Evolutionary conservation across 163 green algal genomes (phyloP).

Genomic region (Chlorella variabilis): DNA sequence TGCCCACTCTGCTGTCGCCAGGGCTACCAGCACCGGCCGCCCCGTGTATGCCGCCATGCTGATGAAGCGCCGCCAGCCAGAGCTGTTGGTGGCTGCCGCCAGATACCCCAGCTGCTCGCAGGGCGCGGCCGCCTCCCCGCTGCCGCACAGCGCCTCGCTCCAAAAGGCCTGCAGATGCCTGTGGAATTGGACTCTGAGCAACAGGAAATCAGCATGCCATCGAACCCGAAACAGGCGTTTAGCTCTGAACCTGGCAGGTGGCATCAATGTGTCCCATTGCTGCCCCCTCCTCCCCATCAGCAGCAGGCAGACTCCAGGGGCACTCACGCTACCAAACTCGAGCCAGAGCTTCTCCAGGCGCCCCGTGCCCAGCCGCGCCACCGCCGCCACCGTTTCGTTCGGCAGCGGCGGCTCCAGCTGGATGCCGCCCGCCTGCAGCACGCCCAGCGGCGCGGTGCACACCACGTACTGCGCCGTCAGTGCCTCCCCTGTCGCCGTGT

Average conservation of each 20-base stretch:
- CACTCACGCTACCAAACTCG: conserved; percentile 28
- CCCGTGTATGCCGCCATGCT: conserved; percentile 35
- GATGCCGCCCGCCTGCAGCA: conserved; percentile 22
- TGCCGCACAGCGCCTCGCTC: not conserved
- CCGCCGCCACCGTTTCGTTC: conserved; percentile 3
- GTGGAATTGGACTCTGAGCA: too few species aligned
- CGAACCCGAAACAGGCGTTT: too few species aligned
- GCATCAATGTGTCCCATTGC: too few species aligned
- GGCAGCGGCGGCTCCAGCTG: conserved; percentile 36
- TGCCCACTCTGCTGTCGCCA: not conserved
- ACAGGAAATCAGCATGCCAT: too few species aligned
- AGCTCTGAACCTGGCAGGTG: too few species aligned
- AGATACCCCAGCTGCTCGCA: conserved; percentile 15
- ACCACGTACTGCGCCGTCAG: conserved; percentile 44
- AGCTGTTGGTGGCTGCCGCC: not conserved
- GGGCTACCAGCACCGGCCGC: conserved; percentile 26
- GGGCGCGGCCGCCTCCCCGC: not conserved
- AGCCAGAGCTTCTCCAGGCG: conserved; percentile 17
- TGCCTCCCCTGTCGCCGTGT: not conserved
- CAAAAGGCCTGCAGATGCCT: conserved; percentile 34
- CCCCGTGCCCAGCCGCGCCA: conserved; percentile 20
- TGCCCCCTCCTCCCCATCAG: too few species aligned
- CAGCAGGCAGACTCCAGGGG: not conserved
- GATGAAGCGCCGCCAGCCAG: conserved; percentile 25
- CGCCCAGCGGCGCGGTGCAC: conserved; percentile 37